Percentiles rank a stretch among this genome's conserved stretches.
Evolutionary conservation across 1,284 basidiomycete genomes (phyloP).

Genomic region (Fomitopsis betulina): DNA sequence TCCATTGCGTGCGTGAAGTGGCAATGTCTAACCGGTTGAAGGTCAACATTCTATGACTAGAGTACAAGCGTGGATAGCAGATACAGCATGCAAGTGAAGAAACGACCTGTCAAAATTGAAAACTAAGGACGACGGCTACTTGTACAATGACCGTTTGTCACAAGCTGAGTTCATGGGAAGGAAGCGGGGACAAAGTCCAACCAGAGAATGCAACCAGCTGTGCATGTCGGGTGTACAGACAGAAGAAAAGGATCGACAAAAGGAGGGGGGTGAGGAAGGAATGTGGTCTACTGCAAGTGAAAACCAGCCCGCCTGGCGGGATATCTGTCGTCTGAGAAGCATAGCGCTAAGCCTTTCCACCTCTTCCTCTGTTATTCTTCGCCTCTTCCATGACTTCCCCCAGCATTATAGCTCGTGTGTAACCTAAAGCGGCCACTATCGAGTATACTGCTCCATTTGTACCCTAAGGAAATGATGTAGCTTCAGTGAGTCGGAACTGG

Average conservation of each 20-base stretch:
- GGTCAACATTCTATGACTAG: constrained; percentile 1
- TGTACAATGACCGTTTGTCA: neutral
- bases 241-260: constrained; percentile 10
- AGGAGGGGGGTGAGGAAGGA: constrained; percentile 18
- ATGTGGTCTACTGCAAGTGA: constrained; percentile 19
- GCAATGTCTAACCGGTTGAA: neutral
- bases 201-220: constrained; percentile 7
- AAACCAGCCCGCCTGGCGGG: constrained; percentile 22
- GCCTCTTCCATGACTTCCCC: constrained; percentile 66
- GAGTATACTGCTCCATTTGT: constrained; percentile 75
- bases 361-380: constrained; percentile 57
- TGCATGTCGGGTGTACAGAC: constrained; percentile 8
- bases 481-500: neutral
- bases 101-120: neutral
- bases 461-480: constrained; percentile 41
- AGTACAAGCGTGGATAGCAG: constrained; percentile 1
- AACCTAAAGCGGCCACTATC: constrained; percentile 61
- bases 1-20: neutral
- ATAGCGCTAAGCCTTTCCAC: constrained; percentile 46
- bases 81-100: constrained; percentile 1
- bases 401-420: constrained; percentile 53
- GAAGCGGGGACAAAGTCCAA: neutral
- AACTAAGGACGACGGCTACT: neutral
- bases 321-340: constrained; percentile 22
- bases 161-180: neutral